Conservation (phyloP, 2,329 filamentous ascomycete genomes). For the Ilyonectria sp. region DNA sequence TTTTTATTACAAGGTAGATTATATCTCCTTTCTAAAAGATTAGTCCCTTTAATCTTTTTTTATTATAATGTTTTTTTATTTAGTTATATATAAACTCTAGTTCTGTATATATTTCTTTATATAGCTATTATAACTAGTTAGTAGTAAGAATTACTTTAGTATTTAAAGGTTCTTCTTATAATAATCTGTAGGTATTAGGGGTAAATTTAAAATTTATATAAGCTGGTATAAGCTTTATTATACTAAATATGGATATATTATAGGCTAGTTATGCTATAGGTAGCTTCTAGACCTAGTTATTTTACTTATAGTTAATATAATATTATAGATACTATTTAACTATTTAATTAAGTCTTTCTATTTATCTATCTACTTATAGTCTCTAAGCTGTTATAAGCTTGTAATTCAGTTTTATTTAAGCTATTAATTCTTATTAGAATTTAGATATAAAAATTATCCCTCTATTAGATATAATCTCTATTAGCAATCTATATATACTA, state of each 20-base stretch:
- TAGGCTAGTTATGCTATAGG: constrained; percentile 12
- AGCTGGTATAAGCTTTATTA: constrained; percentile 12
- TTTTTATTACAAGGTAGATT: constrained; percentile 35
- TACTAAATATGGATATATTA: constrained; percentile 16
- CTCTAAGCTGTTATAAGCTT: constrained; percentile 2
- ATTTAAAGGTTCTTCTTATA: constrained; percentile 1
- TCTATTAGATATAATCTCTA: constrained; percentile 25
- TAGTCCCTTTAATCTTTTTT: constrained; percentile 34
- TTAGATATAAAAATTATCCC: constrained; percentile 19
- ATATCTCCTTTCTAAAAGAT: constrained; percentile 33
- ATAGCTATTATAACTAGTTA: constrained; percentile 24
- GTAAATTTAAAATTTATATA: constrained; percentile 29
- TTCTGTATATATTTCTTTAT: constrained; percentile 14
- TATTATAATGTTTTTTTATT: constrained; percentile 33
- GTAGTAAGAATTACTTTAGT: constrained; percentile 15
- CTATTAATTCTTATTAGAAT: constrained; percentile 27
- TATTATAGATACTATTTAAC: constrained; percentile 19
- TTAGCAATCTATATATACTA: constrained; percentile 16
- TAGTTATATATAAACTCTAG: constrained; percentile 9
- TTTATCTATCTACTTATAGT: constrained; percentile 12
- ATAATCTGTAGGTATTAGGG: neutral
- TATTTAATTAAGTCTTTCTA: constrained; percentile 14
- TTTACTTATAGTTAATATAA: constrained; percentile 27
- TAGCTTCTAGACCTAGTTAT: constrained; percentile 18
- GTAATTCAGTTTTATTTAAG: constrained; percentile 5